Conservation (phyloP, 2,329 filamentous ascomycete species). For the Ramularia collo-cygni region DNA sequence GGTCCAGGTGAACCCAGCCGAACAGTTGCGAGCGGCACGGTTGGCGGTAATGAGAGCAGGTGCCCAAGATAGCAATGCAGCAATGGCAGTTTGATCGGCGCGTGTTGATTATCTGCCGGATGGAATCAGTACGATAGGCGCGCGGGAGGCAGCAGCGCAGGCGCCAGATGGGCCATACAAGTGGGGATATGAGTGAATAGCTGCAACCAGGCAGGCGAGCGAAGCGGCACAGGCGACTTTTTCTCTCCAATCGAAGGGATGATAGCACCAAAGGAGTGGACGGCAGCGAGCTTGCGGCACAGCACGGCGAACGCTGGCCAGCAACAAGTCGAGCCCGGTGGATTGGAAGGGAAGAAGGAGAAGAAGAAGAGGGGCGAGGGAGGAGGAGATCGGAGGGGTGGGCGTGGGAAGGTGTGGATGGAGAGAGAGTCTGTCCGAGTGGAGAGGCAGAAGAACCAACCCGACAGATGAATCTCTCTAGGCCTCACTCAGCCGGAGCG, state of each 20-base stretch:
- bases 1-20: background rate
- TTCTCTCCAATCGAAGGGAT: conserved; percentile 6
- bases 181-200: conserved; percentile 7
- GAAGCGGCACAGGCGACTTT: conserved; percentile 4
- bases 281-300: conserved; percentile 14
- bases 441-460: too few species aligned
- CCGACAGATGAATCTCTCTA: too few species aligned
- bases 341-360: conserved; percentile 1
- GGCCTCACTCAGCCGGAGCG: too few species aligned
- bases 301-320: conserved; percentile 7
- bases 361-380: conserved; percentile 1
- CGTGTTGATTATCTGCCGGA: too few species aligned
- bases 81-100: background rate
- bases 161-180: conserved; percentile 2
- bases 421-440: too few species aligned
- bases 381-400: conserved; percentile 1
- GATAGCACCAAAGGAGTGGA: conserved; percentile 16
- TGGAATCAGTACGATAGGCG: background rate
- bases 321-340: conserved; percentile 3
- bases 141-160: background rate
- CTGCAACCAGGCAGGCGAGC: conserved; percentile 15
- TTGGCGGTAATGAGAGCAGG: conserved; percentile 1
- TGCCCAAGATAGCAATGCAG: background rate
- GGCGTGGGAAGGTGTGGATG: background rate
- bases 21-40: conserved; percentile 4